Conservation (phyloP, 2,329 filamentous ascomycete genomes). For the Fusarium subtropicale region DNA sequence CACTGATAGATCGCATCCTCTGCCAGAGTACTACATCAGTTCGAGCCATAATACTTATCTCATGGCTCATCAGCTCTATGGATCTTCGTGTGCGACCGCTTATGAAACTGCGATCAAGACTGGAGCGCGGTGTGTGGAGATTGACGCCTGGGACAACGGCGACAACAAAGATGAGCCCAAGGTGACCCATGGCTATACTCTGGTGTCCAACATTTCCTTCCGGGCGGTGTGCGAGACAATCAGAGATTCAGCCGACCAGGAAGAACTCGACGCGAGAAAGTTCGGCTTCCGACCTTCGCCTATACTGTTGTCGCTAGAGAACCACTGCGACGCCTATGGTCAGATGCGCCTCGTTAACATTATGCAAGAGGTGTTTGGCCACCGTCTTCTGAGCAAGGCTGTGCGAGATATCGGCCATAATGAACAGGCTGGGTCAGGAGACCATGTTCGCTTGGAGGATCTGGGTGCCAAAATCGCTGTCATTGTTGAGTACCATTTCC, state of each 20-base stretch:
- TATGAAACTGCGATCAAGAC: constrained; percentile 72
- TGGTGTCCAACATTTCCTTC: constrained; percentile 74
- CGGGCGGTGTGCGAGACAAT: constrained; percentile 74
- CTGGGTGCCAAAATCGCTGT: constrained; percentile 72
- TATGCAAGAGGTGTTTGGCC: constrained; percentile 72
- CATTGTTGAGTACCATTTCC: constrained; percentile 75
- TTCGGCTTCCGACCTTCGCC: constrained; percentile 63
- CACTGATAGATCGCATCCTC: constrained; percentile 67
- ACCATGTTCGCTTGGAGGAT: constrained; percentile 69
- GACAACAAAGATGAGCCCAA: constrained; percentile 72
- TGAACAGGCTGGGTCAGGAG: constrained; percentile 63
- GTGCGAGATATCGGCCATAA: constrained; percentile 66
- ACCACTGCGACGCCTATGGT: constrained; percentile 70
- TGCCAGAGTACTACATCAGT: constrained; percentile 78
- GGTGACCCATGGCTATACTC: constrained; percentile 76
- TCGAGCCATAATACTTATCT: constrained; percentile 81
- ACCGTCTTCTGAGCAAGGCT: constrained; percentile 68
- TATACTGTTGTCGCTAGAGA: constrained; percentile 74
- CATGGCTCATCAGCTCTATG: constrained; percentile 75
- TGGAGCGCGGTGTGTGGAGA: constrained; percentile 77
- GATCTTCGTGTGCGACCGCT: constrained; percentile 69
- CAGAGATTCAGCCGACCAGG: constrained; percentile 69
- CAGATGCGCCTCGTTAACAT: constrained; percentile 72
- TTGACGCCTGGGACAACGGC: constrained; percentile 77
- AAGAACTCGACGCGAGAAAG: constrained; percentile 58